phyloP scores from a whole-genome alignment of 1,139 yeast genomes.

The Candida albicans region DNA sequence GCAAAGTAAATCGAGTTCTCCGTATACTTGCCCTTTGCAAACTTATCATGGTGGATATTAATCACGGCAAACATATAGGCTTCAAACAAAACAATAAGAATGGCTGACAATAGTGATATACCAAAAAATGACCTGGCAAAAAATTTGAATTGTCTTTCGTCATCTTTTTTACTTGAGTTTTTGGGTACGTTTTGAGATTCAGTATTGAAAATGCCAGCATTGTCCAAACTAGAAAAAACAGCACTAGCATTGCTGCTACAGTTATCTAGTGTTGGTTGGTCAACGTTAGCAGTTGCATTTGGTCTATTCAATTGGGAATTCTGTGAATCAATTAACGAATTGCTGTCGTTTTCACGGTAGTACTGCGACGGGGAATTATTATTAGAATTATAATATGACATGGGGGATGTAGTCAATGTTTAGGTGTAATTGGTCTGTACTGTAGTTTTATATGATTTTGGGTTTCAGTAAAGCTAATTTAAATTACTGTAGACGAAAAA shows the following conservation, averaged over 20 bases:
- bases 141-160: constrained; percentile 10
- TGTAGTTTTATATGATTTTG: too few species aligned
- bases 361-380: too few species aligned
- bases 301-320: neutral
- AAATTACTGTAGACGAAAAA: too few species aligned
- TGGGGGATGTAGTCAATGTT: too few species aligned
- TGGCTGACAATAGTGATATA: constrained; percentile 32
- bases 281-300: neutral
- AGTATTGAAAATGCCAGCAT: neutral
- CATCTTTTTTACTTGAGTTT: neutral
- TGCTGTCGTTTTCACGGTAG: too few species aligned
- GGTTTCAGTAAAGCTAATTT: too few species aligned
- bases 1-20: constrained; percentile 30
- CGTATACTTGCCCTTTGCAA: constrained; percentile 21
- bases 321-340: too few species aligned
- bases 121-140: constrained; percentile 22
- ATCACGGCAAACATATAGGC: constrained; percentile 37
- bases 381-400: too few species aligned
- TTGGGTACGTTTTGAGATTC: neutral
- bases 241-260: neutral
- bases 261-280: neutral
- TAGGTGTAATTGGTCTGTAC: too few species aligned
- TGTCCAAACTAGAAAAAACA: neutral
- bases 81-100: constrained; percentile 30
- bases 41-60: constrained; percentile 27